phyloP scores from a whole-genome alignment of 768 basidiomycete genomes.

The Leccinum arenicola region DNA sequence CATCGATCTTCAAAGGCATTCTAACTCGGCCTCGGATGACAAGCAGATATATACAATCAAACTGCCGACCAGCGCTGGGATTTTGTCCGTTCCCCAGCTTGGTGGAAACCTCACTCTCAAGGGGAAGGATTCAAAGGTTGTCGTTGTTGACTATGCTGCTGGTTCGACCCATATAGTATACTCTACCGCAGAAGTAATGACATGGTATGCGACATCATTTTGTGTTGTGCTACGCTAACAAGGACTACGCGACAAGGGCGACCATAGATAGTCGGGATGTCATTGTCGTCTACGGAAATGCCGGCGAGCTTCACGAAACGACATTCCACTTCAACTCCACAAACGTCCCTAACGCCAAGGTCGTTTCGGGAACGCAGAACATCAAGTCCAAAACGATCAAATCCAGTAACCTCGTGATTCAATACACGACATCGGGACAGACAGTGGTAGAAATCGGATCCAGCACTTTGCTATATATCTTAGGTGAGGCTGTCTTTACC shows the following conservation, averaged over 20 bases:
- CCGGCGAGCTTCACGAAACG: slow-evolving; percentile 48
- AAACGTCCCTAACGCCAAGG: slow-evolving; percentile 20
- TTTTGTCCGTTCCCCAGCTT: slow-evolving; percentile 40
- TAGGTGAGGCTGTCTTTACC: slow-evolving; percentile 33
- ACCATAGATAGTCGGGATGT: slow-evolving; percentile 47
- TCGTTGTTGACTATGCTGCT: slow-evolving; percentile 48
- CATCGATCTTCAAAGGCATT: slow-evolving; percentile 11
- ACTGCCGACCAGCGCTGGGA: slow-evolving; percentile 44
- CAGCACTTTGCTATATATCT: slow-evolving; percentile 40
- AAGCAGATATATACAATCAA: slow-evolving; percentile 35
- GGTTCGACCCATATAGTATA: slow-evolving; percentile 44
- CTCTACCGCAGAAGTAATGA: slow-evolving; percentile 48
- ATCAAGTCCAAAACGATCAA: slow-evolving; percentile 37
- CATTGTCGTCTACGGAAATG: slow-evolving; percentile 46
- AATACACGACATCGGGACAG: slow-evolving; percentile 46
- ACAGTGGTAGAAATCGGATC: slow-evolving; percentile 44
- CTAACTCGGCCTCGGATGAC: slow-evolving; percentile 10
- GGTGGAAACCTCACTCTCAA: slow-evolving; percentile 43
- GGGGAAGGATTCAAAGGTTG: slow-evolving; percentile 53
- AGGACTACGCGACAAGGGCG: slow-evolving; percentile 32
- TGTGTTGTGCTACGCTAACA: background rate
- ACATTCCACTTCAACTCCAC: slow-evolving; percentile 39
- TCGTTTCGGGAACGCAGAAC: slow-evolving; percentile 24
- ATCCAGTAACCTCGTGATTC: slow-evolving; percentile 38
- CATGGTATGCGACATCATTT: slow-evolving; percentile 34